Base-by-base conservation (phyloP, 495 filamentous ascomycete genomes). In the Opeltia flavorubescens region DNA sequence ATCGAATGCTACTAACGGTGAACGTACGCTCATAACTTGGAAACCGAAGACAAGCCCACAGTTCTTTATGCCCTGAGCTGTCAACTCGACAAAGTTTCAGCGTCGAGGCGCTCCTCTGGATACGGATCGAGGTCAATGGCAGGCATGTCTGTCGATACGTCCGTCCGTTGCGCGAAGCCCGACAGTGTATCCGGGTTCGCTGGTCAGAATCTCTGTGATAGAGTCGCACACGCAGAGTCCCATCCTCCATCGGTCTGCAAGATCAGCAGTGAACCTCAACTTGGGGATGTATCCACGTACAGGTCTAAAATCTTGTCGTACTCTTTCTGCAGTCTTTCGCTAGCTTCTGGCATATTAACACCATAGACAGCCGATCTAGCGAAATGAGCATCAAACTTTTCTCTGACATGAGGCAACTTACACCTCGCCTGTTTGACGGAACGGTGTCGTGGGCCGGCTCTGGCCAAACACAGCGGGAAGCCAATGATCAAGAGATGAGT, bases 161-260 rank as follows among this genome's bases (percentile, higher is more conserved):
- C 36, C 62, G 52, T n/a, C 44, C 49, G 15, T 58, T 50, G 20
- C 66, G 67, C 17, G 64, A 60, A 2, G 65, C 58, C 28, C 70
- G 70, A 58, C 73, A 73, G 11, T 81, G 61, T 18, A 84, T 77
- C 34, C 79, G 69, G 12, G 71, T 68, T 25, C 76, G 70, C 44
- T 71, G 52, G 44, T 79, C 78, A 1, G 52, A 48, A 17, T 70
- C 61, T 23, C 77, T 65, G 33, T 73, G 59, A 50, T 75, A 82
- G 26, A 83, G 67, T 26, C 65, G 65, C 33, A 81, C 68, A 11
- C 58, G 66, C 30, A 83, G 59, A 25, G 74, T 62, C 13, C 68
- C 67, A 18, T 64, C 43, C 50, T 74, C 59, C 43, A 69, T 69
- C 7, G 58, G 54, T 43, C 59, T 66, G 48, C 21, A 17, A 26